These are phyloP conservation scores for Vanrija pseudolonga DNA, from an alignment of 1,284 basidiomycete genomes.

Conservation along the genomic window DNA sequence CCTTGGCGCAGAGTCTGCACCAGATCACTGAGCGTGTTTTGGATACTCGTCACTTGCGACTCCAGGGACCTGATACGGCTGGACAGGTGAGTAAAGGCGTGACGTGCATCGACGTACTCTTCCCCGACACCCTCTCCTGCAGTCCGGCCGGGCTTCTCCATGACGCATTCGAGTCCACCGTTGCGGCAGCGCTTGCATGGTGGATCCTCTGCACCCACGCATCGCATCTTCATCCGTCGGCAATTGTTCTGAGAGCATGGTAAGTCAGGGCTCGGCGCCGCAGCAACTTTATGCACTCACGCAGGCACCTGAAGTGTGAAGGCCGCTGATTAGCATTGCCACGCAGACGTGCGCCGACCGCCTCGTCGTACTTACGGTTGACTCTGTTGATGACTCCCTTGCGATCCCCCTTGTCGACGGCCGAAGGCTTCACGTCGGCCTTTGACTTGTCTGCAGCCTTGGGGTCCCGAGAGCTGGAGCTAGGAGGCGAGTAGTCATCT, in stretches of 20 bases:
- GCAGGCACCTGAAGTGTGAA: neutral
- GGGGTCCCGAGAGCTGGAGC: neutral
- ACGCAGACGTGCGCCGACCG: too few species aligned
- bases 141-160: conserved; percentile 80
- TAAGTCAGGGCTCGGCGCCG: too few species aligned
- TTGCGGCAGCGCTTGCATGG: conserved; percentile 85
- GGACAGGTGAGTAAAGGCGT: conserved; percentile 3
- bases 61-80: conserved; percentile 87
- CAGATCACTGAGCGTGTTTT: conserved; percentile 72
- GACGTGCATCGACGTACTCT: conserved; percentile 48
- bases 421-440: neutral
- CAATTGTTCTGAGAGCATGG: conserved; percentile 41
- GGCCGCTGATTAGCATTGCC: neutral
- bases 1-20: conserved; percentile 53
- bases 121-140: conserved; percentile 61
- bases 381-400: conserved; percentile 45
- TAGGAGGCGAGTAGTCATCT: neutral
- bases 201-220: conserved; percentile 75
- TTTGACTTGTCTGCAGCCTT: conserved; percentile 6
- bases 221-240: conserved; percentile 58
- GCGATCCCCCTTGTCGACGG: conserved; percentile 25
- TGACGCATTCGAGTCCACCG: conserved; percentile 78
- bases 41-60: conserved; percentile 74
- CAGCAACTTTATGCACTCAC: neutral
- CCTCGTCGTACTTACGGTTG: conserved; percentile 36